Base-by-base conservation (phyloP, 495 filamentous ascomycete genomes). In the Hyaloscypha variabilis region DNA sequence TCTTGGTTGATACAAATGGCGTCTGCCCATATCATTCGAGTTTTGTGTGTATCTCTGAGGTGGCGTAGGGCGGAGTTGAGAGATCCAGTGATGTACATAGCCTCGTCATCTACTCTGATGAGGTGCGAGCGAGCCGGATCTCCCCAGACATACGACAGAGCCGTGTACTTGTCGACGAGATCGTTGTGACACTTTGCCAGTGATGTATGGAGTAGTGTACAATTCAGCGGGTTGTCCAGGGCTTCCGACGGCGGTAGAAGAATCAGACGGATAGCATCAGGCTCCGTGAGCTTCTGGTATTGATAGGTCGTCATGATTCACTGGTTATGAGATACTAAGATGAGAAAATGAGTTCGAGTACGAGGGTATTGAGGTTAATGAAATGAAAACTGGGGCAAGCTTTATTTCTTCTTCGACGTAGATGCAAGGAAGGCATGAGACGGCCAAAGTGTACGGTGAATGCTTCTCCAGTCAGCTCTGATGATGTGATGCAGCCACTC, bases 241-340 rank as follows among this genome's bases (percentile, higher is more conserved):
- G 24, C 26, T 54, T n/a, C n/a, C 8, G n/a, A 54, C 8, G 51
- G 51, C 26, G 24, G 51, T 1, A 54, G 51, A 54, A 25, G 51
- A 13, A 54, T 54, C 51, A 54, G n/a, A 24, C 51, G 51, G 39
- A 54, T 29, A 1, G 51, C 51, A n/a, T 25, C 51, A 54, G 51
- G n/a, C 51, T 54, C 51, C 26, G 51, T 54, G 23, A 54, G 51
- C 51, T 54, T 54, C 6, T 54, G 51, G 26, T 54, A 54, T 29
- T 25, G 51, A 54, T 29, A 54, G 51, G 51, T 54, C 8, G 51
- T 54, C 51, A 54, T 54, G n/a, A n/a, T 54, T 54, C n/a, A n/a
- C n/a, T n/a, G n/a, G n/a, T n/a, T n/a, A n/a, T n/a, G n/a, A n/a
- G n/a, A n/a, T n/a, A n/a, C n/a, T n/a, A n/a, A 52, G 23, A 52